Conservation (phyloP, 2,329 filamentous ascomycete species). For the Byssothecium circinans region DNA sequence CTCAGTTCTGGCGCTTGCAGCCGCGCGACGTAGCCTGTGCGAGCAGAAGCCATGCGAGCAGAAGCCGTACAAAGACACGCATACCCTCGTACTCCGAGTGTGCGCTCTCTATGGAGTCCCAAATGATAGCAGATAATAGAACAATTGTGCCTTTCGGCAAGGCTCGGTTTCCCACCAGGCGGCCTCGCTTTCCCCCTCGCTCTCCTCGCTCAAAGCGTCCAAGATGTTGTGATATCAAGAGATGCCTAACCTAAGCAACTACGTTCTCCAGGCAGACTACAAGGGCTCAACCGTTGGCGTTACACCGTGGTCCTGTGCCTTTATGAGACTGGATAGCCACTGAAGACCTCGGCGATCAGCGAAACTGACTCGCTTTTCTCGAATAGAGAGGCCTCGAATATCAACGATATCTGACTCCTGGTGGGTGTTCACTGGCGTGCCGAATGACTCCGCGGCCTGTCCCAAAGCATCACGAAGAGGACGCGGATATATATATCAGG, state of each 20-base stretch:
- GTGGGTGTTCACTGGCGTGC: no score
- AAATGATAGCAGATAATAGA: slow-evolving; percentile 10
- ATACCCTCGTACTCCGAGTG: slow-evolving; percentile 8
- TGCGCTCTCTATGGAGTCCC: slow-evolving; percentile 11
- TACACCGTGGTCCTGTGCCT: background rate
- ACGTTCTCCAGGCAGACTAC: background rate
- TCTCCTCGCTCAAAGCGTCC: slow-evolving; percentile 7
- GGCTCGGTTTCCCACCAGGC: slow-evolving; percentile 14
- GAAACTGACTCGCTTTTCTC: background rate
- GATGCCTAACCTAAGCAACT: background rate
- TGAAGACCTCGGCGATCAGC: background rate
- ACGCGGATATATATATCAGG: background rate
- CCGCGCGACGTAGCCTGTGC: slow-evolving; percentile 28
- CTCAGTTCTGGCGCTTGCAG: slow-evolving; percentile 28
- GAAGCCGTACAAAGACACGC: slow-evolving; percentile 9
- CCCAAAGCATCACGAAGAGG: no score
- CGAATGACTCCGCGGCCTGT: background rate
- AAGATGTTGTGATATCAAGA: slow-evolving; percentile 11
- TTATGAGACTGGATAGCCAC: background rate
- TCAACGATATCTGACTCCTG: no score
- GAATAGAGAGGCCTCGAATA: no score
- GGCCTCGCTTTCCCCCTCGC: slow-evolving; percentile 19
- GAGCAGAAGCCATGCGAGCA: slow-evolving; percentile 35
- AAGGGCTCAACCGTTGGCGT: background rate
- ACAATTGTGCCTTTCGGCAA: slow-evolving; percentile 10